These are phyloP conservation scores for Straminergon stramineum DNA, from an alignment of 225 moss, liverwort and hornwort genomes.

Conservation along the genomic window DNA sequence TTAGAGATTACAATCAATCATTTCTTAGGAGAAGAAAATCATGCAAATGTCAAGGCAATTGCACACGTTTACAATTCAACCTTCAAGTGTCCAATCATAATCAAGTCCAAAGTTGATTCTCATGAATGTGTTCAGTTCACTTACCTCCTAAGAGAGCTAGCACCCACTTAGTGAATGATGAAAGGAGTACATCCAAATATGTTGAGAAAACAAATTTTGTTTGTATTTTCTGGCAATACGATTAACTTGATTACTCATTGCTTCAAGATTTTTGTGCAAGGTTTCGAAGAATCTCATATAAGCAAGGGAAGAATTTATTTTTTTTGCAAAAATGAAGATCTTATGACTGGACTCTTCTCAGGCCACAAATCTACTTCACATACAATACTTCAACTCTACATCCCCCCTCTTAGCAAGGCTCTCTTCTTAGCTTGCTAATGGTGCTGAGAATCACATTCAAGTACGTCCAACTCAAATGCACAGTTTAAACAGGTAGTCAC, in stretches of 20 bases:
- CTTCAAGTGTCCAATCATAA: background rate
- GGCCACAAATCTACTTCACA: background rate
- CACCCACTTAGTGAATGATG: background rate
- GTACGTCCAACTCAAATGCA: background rate
- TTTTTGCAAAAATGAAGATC: background rate
- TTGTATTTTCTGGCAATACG: accelerated
- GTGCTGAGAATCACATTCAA: background rate
- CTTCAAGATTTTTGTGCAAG: background rate
- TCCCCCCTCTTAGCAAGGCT: background rate
- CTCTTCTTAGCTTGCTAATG: background rate
- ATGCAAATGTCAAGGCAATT: background rate
- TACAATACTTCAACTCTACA: background rate
- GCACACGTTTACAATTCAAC: background rate
- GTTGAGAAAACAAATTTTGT: background rate
- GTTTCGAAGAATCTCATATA: background rate
- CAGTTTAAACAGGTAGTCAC: background rate
- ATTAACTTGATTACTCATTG: background rate
- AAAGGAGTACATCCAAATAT: too few species aligned
- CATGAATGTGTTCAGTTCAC: background rate
- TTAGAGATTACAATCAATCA: background rate
- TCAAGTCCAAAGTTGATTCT: background rate
- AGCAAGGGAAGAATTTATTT: background rate
- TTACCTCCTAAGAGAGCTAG: background rate
- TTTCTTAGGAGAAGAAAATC: background rate
- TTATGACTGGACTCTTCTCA: background rate